Evolutionary conservation across 495 filamentous ascomycete species (phyloP).

Genomic region (Xylaria flabelliformis): DNA sequence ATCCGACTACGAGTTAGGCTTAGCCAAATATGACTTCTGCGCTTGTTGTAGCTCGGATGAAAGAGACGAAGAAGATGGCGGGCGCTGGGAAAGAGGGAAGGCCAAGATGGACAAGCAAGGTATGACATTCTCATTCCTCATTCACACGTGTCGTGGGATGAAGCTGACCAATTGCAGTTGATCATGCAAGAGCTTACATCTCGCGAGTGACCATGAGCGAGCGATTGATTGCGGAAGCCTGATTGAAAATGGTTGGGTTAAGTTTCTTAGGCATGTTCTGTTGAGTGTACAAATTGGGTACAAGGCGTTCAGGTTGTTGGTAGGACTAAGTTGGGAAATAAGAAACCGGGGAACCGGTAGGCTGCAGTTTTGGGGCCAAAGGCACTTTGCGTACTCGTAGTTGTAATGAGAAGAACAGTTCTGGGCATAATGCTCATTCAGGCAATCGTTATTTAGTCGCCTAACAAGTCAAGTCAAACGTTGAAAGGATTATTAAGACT

Average conservation of each 20-base stretch:
- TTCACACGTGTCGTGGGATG: neutral
- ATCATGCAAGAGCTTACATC: slow-evolving; percentile 23
- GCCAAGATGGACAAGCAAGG: slow-evolving; percentile 38
- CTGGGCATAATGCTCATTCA: neutral
- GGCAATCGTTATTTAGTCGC: slow-evolving; percentile 8
- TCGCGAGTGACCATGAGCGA: slow-evolving; percentile 11
- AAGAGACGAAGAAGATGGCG: neutral
- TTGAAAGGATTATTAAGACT: neutral
- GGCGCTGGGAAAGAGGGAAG: slow-evolving; percentile 10
- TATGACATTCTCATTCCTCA: slow-evolving; percentile 23
- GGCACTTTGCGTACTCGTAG: neutral
- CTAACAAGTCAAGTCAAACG: neutral
- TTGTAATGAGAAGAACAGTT: neutral
- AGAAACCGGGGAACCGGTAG: neutral
- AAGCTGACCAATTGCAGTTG: slow-evolving; percentile 25
- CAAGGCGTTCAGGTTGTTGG: slow-evolving; percentile 3
- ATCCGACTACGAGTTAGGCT: slow-evolving; percentile 17
- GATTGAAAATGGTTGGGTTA: neutral
- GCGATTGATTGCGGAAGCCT: slow-evolving; percentile 19
- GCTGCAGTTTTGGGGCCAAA: neutral
- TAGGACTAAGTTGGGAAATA: slow-evolving; percentile 13
- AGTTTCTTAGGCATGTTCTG: slow-evolving; percentile 3
- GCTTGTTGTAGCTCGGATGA: slow-evolving; percentile 30
- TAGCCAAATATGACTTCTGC: slow-evolving; percentile 31
- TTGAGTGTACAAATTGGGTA: slow-evolving; percentile 12